A percentile compares a stretch with the other conserved stretches of the same genome.
Conservation (phyloP, 2,329 filamentous ascomycete genomes). For the Fusarium drepaniforme region DNA sequence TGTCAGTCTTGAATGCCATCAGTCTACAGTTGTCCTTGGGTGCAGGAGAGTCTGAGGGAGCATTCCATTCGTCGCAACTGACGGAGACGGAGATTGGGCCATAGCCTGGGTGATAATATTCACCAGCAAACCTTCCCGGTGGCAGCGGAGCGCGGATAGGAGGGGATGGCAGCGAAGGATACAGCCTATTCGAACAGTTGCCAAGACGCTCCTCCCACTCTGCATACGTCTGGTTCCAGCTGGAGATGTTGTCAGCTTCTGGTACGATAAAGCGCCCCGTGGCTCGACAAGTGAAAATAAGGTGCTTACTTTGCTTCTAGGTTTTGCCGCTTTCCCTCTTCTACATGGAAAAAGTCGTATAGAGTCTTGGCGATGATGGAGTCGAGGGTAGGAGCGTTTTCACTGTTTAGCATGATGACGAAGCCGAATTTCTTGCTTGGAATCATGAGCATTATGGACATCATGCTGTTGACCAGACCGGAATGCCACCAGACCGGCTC, state of each 20-base stretch:
- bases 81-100: slow-evolving; percentile 30
- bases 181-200: slow-evolving; percentile 33
- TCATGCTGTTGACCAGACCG: slow-evolving; percentile 39
- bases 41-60: slow-evolving; percentile 21
- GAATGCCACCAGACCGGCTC: slow-evolving; percentile 42
- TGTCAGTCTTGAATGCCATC: slow-evolving; percentile 24
- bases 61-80: slow-evolving; percentile 25
- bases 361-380: slow-evolving; percentile 38
- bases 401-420: slow-evolving; percentile 42
- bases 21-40: slow-evolving; percentile 27
- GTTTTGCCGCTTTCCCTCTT: slow-evolving; percentile 18
- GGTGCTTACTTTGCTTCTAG: slow-evolving; percentile 22
- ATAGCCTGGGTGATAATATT: slow-evolving; percentile 51
- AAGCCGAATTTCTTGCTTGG: slow-evolving; percentile 42
- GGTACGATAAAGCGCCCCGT: not conserved
- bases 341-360: slow-evolving; percentile 39
- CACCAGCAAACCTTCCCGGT: slow-evolving; percentile 55
- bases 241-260: slow-evolving; percentile 12
- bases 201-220: slow-evolving; percentile 11
- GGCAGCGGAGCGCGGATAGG: slow-evolving; percentile 52
- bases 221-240: slow-evolving; percentile 10
- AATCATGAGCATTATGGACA: slow-evolving; percentile 45
- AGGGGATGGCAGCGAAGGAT: slow-evolving; percentile 19
- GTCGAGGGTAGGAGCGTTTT: slow-evolving; percentile 20
- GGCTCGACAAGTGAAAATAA: not conserved